Percentiles rank a stretch among this genome's conserved stretches.
Evolutionary conservation across 306 rosid genomes (phyloP).

Genomic region (Fragaria vesca): DNA sequence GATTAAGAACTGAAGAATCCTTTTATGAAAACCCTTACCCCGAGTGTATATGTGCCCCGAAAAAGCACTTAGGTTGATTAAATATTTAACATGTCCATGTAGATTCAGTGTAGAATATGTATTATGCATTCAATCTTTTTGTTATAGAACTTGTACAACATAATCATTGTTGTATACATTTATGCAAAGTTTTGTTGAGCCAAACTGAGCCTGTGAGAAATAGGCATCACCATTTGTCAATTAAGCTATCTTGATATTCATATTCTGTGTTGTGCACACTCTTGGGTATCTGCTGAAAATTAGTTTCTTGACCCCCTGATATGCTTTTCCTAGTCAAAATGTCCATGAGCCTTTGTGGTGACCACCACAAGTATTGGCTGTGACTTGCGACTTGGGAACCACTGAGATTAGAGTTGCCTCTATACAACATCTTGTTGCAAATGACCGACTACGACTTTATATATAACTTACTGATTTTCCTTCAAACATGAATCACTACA

Average conservation of each 20-base stretch:
- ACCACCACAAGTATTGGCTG: neutral
- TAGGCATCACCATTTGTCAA: neutral
- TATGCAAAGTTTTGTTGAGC: neutral
- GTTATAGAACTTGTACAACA: neutral
- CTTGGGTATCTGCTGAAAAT: neutral
- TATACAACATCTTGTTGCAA: neutral
- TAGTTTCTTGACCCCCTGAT: neutral
- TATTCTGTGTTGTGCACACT: neutral
- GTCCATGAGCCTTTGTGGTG: neutral
- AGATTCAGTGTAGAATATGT: constrained; percentile 10
- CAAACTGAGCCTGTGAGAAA: neutral
- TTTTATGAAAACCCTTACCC: constrained; percentile 90
- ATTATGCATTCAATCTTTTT: neutral
- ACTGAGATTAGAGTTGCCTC: neutral
- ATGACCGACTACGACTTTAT: neutral
- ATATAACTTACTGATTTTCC: neutral
- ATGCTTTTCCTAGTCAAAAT: neutral
- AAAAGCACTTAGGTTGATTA: constrained; percentile 20
- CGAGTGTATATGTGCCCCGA: constrained; percentile 79
- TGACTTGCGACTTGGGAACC: neutral
- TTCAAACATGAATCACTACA: neutral
- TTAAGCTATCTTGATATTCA: neutral
- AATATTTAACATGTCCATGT: neutral
- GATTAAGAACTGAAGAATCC: constrained; percentile 79
- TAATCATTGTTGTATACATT: neutral